phyloP scores from a whole-genome alignment of 495 filamentous ascomycete genomes.

The Amniculicola lignicola region DNA sequence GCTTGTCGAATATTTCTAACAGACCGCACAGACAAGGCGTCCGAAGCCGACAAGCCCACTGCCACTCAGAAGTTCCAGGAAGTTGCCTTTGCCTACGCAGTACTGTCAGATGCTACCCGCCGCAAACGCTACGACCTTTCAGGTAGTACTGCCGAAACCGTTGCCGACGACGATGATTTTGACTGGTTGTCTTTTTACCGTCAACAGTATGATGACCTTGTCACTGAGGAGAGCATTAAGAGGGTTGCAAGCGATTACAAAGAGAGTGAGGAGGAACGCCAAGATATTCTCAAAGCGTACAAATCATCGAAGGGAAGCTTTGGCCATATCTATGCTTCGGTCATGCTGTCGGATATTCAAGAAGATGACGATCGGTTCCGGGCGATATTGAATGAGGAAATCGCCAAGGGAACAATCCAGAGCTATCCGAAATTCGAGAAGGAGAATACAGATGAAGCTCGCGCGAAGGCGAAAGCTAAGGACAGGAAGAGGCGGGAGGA shows the following conservation, averaged over 20 bases:
- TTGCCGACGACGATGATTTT: conserved; percentile 76
- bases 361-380: conserved; percentile 87
- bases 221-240: conserved; percentile 66
- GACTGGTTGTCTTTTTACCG: conserved; percentile 87
- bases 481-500: conserved; percentile 65
- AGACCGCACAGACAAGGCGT: conserved; percentile 63
- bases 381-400: conserved; percentile 75
- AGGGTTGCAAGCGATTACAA: conserved; percentile 75
- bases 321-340: conserved; percentile 68
- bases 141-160: conserved; percentile 76
- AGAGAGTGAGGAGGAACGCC: conserved; percentile 77
- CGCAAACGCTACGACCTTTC: conserved; percentile 84
- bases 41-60: conserved; percentile 57
- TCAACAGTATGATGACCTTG: conserved; percentile 68
- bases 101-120: conserved; percentile 75
- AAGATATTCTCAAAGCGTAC: conserved; percentile 74
- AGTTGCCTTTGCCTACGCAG: conserved; percentile 88
- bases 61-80: conserved; percentile 81
- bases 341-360: conserved; percentile 80
- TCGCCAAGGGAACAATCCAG: conserved; percentile 62
- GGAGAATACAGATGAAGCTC: conserved; percentile 50
- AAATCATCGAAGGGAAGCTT: conserved; percentile 66
- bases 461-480: conserved; percentile 62
- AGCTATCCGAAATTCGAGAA: conserved; percentile 64
- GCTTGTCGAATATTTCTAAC: neutral